These are phyloP conservation scores for Colletotrichum scovillei DNA, from an alignment of 2,329 filamentous ascomycete species.

Conservation along the genomic window DNA sequence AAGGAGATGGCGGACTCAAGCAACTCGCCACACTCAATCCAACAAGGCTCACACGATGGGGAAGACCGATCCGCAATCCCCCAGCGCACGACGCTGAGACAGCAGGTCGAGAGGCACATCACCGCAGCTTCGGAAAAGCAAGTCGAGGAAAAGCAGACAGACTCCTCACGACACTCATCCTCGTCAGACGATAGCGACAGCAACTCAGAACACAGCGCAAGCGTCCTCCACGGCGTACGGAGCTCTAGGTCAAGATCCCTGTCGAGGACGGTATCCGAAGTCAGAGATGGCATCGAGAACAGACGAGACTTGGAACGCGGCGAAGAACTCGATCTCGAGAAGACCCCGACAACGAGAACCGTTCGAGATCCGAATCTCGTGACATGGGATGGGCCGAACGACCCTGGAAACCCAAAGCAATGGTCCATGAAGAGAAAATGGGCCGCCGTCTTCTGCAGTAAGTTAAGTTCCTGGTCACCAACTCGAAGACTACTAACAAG, in stretches of 20 bases:
- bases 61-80: neutral
- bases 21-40: neutral
- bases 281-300: slow-evolving; percentile 52
- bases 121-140: neutral
- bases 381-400: slow-evolving; percentile 64
- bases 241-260: slow-evolving; percentile 34
- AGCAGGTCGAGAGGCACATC: slow-evolving; percentile 14
- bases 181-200: slow-evolving; percentile 10
- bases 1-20: neutral
- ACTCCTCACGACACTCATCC: neutral
- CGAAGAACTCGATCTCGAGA: slow-evolving; percentile 38
- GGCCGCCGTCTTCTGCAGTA: slow-evolving; percentile 58
- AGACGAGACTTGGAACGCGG: slow-evolving; percentile 50
- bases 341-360: slow-evolving; percentile 31
- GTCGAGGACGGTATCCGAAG: slow-evolving; percentile 50
- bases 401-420: slow-evolving; percentile 63
- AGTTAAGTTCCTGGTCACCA: slow-evolving; percentile 2
- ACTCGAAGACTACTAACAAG: neutral
- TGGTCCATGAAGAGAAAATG: slow-evolving; percentile 68
- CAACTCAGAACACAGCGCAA: slow-evolving; percentile 3
- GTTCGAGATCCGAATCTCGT: slow-evolving; percentile 54
- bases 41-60: neutral
- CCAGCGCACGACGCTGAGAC: slow-evolving; percentile 16
- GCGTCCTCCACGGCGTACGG: neutral
- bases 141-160: neutral